Percentiles rank a stretch among this genome's conserved stretches.
Conservation (phyloP, 345 rosid species). For the Geranium brycei region DNA sequence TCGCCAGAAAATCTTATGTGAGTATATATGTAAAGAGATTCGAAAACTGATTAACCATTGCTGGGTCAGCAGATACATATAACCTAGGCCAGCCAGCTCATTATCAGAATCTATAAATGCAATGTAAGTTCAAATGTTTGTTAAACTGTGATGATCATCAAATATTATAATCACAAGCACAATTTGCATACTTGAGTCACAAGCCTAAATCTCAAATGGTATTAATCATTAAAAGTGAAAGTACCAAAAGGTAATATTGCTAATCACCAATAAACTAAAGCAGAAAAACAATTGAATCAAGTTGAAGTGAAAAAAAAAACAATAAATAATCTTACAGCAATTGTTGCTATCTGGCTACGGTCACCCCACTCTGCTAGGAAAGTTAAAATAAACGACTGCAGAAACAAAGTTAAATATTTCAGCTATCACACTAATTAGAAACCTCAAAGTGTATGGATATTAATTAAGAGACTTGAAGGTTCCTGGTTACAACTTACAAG, state of each 20-base stretch:
- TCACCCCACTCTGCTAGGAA: slow-evolving; percentile 99
- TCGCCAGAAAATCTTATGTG: background rate
- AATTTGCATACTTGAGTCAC: background rate
- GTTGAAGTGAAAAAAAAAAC: background rate
- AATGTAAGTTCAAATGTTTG: background rate
- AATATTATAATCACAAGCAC: background rate
- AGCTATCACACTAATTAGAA: too few species aligned
- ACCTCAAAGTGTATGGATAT: too few species aligned
- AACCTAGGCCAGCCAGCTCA: too few species aligned
- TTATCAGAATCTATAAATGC: background rate
- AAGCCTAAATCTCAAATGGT: background rate
- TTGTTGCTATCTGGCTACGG: slow-evolving; percentile 98
- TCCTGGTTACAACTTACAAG: too few species aligned
- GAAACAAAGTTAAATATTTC: background rate
- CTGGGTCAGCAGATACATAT: too few species aligned
- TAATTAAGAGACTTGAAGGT: too few species aligned
- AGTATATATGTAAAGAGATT: too few species aligned
- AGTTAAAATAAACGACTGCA: slow-evolving; percentile 87
- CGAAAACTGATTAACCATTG: too few species aligned
- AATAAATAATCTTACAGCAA: slow-evolving; percentile 60
- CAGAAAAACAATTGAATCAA: background rate
- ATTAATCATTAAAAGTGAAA: background rate
- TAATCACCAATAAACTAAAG: background rate
- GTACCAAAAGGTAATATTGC: background rate
- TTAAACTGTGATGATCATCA: background rate